Base-by-base conservation (phyloP, 495 filamentous ascomycete genomes). In the Pyrenula aspistea region DNA sequence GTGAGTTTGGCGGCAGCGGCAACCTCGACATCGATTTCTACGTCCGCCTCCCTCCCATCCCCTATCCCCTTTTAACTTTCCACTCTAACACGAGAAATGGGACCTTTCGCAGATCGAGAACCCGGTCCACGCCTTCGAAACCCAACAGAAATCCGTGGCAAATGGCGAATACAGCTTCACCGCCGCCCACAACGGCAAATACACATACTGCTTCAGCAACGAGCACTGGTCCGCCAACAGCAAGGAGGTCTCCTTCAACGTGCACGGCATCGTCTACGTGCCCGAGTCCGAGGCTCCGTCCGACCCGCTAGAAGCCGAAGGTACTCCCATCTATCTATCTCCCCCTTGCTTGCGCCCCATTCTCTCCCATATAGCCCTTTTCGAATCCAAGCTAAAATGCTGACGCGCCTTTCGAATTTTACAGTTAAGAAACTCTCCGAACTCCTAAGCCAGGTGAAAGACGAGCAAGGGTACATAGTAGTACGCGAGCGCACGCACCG, bases 171-270 rank as follows among this genome's bases (percentile, higher is more conserved):
- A 94, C 79, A 88, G 87, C 19, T 97, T 99, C 71, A 84, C 82
- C 25, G 94, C 94, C 31, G 73, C 79, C 51, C 68, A 80, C 64
- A 93, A 98, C 70, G 93, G 93, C 57, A 87, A 87, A 70, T 95
- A 87, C 76, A 74, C 81, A 57, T 98, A 98, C 81, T 98, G 93
- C 81, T 98, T 98, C 79, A 95, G 91, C 71, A 98, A 98, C 68
- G 93, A 97, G 75, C 84, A 91, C 65, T 96, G 89, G 85, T 84
- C 83, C 53, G 88, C 88, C 24, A 86, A 83, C 65, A 90, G 83
- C 63, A 98, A 98, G 75, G 94, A 97, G 67, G 91, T 98, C 36
- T 93, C 89, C 49, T 98, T 98, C 78, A 97, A 98, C 69, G 93
- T 98, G 22, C 93, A 98, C 70, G 93, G 93, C 56, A 92, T 97